Evolutionary conservation across 2,329 filamentous ascomycete genomes (phyloP), one percentile per base, ranked within the genome.

Genomic region (Rachicladosporium sp.): DNA sequence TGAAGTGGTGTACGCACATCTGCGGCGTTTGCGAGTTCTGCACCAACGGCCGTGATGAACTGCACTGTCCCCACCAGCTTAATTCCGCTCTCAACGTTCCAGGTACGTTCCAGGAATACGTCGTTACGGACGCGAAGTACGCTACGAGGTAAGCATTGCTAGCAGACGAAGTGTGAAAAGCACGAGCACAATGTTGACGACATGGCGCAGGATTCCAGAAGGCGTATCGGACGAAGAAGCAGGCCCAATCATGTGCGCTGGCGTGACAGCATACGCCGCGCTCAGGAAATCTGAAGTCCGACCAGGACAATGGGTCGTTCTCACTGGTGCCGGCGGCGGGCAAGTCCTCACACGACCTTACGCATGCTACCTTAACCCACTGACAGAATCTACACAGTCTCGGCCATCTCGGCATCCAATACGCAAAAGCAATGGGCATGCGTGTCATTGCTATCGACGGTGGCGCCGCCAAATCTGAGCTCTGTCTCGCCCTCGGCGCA

Each of bases 181-280:
- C 23, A 27, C 23, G 23, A 6, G 23, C 23, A 8, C 23, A 27
- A 8, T 6, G 3, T 7, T 27, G 23, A 27, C 23, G 7, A 27
- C 15, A 19, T 19, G 23, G 5, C 23, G 64, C 0, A 61, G 65
- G 13, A 75, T 77, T 40, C 74, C 73, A 0, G 69, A 76, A 29
- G 70, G 67, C 1, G 66, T 77, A 0, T 55, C 59, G 0, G 72
- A 75, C 43, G 66, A 70, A 44, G 48, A 72, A 10, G 74, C 73
- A 2, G 75, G 67, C 0, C 74, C 74, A 0, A 68, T 78, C 42
- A 76, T 78, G 71, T 78, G 74, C 57, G 66, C 62, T 33, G 71
- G 69, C 0, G 68, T 65, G 4, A 78, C 75, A 1, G 71, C 76
- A 44, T 73, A 77, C 52, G 65, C 70, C 2, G 70, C 72, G 2